Evolutionary conservation across 2,329 filamentous ascomycete genomes (phyloP).

Genomic region (Fusarium marasasianum): DNA sequence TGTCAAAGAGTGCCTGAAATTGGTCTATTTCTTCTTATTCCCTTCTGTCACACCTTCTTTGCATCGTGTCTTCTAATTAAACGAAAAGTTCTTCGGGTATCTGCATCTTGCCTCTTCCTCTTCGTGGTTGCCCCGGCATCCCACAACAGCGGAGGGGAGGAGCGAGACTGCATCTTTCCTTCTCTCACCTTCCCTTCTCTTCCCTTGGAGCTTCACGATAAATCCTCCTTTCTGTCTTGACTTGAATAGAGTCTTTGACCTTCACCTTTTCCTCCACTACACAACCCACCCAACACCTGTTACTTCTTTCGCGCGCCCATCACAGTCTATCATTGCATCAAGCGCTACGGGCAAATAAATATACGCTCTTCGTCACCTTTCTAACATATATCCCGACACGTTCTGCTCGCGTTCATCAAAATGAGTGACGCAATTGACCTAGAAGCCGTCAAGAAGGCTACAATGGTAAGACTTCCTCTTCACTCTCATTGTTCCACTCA

Average conservation of each 20-base stretch:
- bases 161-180: background rate
- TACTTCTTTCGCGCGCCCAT: background rate
- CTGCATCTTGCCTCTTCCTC: background rate
- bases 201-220: background rate
- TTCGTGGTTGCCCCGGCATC: background rate
- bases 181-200: background rate
- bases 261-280: background rate
- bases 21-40: background rate
- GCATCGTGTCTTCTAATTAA: background rate
- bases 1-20: background rate
- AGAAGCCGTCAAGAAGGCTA: background rate
- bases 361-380: background rate
- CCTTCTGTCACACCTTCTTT: too few relatives aligned
- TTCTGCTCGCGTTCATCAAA: background rate
- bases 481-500: background rate
- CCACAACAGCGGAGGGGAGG: background rate
- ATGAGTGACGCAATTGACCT: slow-evolving; percentile 31
- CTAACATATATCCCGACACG: background rate
- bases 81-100: background rate
- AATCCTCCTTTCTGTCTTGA: background rate
- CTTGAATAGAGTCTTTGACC: background rate
- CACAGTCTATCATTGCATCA: background rate
- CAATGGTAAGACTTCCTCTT: slow-evolving; percentile 29
- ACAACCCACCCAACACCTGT: background rate
- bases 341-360: background rate